Percentiles rank a stretch among this genome's conserved stretches.
Evolutionary conservation across 306 rosid genomes (phyloP).

Genomic region (Quillaja saponaria): DNA sequence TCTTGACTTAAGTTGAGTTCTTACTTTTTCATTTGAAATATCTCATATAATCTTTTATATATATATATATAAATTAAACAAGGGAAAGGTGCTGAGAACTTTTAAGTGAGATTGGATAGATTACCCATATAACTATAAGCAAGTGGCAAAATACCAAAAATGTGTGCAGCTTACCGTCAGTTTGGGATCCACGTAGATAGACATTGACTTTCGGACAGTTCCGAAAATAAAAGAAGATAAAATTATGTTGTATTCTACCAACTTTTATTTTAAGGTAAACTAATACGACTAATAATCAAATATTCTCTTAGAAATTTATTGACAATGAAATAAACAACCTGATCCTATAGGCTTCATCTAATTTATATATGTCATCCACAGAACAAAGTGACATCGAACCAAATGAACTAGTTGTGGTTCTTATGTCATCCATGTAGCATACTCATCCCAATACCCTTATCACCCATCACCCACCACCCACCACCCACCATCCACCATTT

Average conservation of each 20-base stretch:
- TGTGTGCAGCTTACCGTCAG: not conserved
- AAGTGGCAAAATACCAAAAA: constrained; percentile 42
- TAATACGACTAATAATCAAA: constrained; percentile 25
- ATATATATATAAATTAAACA: no score
- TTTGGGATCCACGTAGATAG: constrained; percentile 49
- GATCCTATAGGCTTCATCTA: constrained; percentile 22
- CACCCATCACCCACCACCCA: no score
- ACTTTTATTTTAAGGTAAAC: constrained; percentile 30
- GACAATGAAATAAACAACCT: constrained; percentile 26
- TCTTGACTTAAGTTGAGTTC: no score
- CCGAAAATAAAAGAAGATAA: constrained; percentile 20
- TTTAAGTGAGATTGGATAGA: constrained; percentile 9
- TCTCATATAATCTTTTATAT: no score
- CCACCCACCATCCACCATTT: no score
- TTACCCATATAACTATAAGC: constrained; percentile 37
- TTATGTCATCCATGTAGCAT: constrained; percentile 51
- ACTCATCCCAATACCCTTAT: no score
- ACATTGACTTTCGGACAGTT: constrained; percentile 55
- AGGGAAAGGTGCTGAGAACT: no score
- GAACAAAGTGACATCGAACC: constrained; percentile 38
- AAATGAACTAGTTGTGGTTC: constrained; percentile 47
- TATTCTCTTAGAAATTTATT: no score
- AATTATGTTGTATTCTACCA: constrained; percentile 16
- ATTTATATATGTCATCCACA: constrained; percentile 25
- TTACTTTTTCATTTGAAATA: no score